Conservation (phyloP, 768 basidiomycete species). For the Lactarius deliciosus region DNA sequence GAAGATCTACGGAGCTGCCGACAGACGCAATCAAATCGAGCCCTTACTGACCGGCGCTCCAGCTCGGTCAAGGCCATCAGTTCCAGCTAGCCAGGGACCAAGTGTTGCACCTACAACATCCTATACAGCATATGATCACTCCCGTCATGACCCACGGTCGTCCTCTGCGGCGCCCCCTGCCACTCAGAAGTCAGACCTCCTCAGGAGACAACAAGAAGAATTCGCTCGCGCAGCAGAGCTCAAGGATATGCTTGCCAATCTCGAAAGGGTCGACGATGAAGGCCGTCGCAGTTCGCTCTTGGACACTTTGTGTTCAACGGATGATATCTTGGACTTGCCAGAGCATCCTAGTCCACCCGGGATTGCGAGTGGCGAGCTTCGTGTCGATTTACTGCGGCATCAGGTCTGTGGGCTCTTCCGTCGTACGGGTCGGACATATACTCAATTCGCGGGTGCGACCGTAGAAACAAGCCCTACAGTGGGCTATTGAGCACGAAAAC, state of each 20-base stretch:
- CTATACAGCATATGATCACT: not conserved
- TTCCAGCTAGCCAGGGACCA: not conserved
- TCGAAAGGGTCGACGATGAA: constrained; percentile 81
- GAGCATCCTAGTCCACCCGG: constrained; percentile 72
- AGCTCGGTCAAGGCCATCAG: constrained; percentile 54
- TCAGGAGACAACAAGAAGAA: constrained; percentile 50
- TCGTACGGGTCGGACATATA: not conserved
- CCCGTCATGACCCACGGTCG: not conserved
- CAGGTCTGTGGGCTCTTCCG: constrained; percentile 49
- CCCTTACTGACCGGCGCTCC: constrained; percentile 73
- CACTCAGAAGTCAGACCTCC: constrained; percentile 36
- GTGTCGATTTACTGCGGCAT: constrained; percentile 75
- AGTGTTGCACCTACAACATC: constrained; percentile 2
- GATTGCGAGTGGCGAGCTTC: constrained; percentile 59
- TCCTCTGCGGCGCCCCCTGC: not conserved
- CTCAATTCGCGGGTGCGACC: not conserved
- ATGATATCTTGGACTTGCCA: constrained; percentile 73
- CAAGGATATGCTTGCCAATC: constrained; percentile 54
- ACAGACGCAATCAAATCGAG: constrained; percentile 60
- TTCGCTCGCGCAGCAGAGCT: constrained; percentile 66
- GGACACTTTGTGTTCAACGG: constrained; percentile 62
- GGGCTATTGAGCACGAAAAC: constrained; percentile 82
- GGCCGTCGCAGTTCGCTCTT: constrained; percentile 66
- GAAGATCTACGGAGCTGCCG: constrained; percentile 67
- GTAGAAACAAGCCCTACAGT: constrained; percentile 80